Percentiles rank a stretch among this genome's conserved stretches.
Evolutionary conservation across 1,139 yeast species (phyloP).

Genomic region (Geotrichum europaeum): DNA sequence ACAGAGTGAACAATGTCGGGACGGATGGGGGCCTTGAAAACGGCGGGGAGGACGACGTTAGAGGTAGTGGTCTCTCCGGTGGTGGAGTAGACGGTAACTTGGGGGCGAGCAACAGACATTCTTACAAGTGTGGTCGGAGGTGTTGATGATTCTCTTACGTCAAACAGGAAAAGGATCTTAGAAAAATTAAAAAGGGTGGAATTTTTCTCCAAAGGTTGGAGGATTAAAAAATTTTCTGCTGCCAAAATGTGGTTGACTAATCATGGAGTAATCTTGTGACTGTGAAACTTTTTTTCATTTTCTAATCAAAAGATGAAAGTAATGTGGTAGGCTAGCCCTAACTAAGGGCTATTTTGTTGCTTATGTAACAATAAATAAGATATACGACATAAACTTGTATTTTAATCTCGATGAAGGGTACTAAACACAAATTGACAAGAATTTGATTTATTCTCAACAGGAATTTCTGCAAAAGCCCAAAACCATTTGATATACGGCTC

Average conservation of each 20-base stretch:
- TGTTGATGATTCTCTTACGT: slow-evolving; percentile 6
- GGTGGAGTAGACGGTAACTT: slow-evolving; percentile 89
- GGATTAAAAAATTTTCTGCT: not conserved
- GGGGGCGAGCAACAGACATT: slow-evolving; percentile 83
- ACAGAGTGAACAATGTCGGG: slow-evolving; percentile 99
- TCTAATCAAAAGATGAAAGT: not conserved
- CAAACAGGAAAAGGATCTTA: not conserved
- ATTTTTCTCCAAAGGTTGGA: not conserved
- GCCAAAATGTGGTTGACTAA: not conserved
- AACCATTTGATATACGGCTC: too few species aligned
- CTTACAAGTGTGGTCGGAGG: slow-evolving; percentile 18
- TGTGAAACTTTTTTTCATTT: not conserved
- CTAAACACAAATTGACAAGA: too few species aligned
- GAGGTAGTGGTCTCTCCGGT: slow-evolving; percentile 82
- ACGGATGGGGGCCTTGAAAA: slow-evolving; percentile 99
- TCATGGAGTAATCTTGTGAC: not conserved
- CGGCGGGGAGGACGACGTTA: slow-evolving; percentile 94
- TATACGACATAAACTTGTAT: too few species aligned
- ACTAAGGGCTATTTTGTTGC: not conserved
- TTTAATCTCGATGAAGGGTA: too few species aligned
- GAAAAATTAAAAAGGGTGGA: not conserved
- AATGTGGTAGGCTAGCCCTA: not conserved
- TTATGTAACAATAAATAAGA: not conserved
- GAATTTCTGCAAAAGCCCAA: too few species aligned
- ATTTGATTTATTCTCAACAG: too few species aligned